Evolutionary conservation across 805 yeast genomes (phyloP), one percentile per base, ranked within the genome.

Genomic region (Saccharomycodes ludwigii): DNA sequence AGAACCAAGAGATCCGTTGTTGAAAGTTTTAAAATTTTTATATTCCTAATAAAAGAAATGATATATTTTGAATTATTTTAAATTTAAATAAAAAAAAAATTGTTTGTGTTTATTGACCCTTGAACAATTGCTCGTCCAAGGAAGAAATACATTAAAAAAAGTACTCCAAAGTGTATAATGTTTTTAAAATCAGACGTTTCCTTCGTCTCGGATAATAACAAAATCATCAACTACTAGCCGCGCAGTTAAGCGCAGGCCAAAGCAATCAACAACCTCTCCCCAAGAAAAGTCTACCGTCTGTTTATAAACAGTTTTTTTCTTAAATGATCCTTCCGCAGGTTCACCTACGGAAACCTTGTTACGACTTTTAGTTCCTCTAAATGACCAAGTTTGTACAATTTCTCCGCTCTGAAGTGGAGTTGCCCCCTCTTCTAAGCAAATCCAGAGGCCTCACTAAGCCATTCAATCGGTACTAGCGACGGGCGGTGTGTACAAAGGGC

Each of bases 381-480:
- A 57, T 57, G 61, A 56, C 58, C 61, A 57, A 57, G 61, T 57
- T 56, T 56, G 61, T 47, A 57, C 52, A 52, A 47, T 50, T 54
- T 54, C 50, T 48, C 55, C 47, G 53, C 48, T 39, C 48, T 47
- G 48, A 46, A 44, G 39, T 46, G 54, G 48, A 51, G 59, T 54
- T 49, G 55, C 61, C 59, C 56, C 48, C 54, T 46, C 36, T 44
- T 46, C 46, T 43, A 47, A 41, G 47, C 56, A 48, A 52, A 46
- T 54, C 59, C 60, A 48, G 49, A 53, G 51, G 56, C 56, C 59
- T 53, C 60, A 55, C 58, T 54, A 56, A 56, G 57, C 60, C 63
- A 56, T 55, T 57, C 61, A 58, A 58, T 55, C 61, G 62, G 62
- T 58, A 55, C 62, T 54, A 56, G 61, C 62, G 61, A 57, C 61